Conservation (phyloP, 352 stramenopile species). For the Globisporangium camurandrum region DNA sequence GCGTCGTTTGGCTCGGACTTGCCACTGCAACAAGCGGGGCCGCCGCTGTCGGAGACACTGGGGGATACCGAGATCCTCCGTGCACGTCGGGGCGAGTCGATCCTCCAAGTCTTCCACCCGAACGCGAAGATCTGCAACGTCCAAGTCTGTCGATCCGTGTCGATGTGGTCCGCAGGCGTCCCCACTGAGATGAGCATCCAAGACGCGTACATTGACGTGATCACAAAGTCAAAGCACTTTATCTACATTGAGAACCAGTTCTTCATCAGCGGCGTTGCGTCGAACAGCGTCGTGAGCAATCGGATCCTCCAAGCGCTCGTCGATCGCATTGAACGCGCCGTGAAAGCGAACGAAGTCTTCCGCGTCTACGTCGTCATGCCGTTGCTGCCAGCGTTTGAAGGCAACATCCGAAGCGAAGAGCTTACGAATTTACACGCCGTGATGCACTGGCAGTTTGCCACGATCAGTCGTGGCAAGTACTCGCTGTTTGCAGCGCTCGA, state of each 20-base stretch:
- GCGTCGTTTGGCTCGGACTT: conserved; percentile 12
- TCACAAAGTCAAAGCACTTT: conserved; percentile 72
- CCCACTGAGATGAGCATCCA: conserved; percentile 80
- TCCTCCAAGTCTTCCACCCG: conserved; percentile 61
- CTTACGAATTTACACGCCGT: conserved; percentile 81
- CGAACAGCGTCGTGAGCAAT: conserved; percentile 72
- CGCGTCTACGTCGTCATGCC: conserved; percentile 85
- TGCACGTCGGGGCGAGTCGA: conserved; percentile 53
- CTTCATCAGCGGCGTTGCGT: conserved; percentile 82
- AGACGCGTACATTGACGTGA: conserved; percentile 76
- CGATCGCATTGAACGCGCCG: conserved; percentile 71
- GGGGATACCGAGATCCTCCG: conserved; percentile 45
- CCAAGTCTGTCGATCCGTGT: conserved; percentile 80
- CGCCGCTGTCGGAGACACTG: conserved; percentile 18
- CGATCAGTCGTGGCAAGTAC: conserved; percentile 73
- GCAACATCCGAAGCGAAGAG: conserved; percentile 76
- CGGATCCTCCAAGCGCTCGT: conserved; percentile 78
- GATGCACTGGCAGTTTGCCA: conserved; percentile 88
- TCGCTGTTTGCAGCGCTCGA: conserved; percentile 68
- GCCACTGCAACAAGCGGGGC: conserved; percentile 8
- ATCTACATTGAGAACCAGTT: conserved; percentile 94
- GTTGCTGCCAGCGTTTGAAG: conserved; percentile 74
- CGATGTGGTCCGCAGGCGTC: conserved; percentile 82
- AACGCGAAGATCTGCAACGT: conserved; percentile 70
- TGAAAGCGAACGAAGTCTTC: conserved; percentile 66